Evolutionary conservation across 2,329 filamentous ascomycete species (phyloP).

Genomic region (Aspergillus tamarii): DNA sequence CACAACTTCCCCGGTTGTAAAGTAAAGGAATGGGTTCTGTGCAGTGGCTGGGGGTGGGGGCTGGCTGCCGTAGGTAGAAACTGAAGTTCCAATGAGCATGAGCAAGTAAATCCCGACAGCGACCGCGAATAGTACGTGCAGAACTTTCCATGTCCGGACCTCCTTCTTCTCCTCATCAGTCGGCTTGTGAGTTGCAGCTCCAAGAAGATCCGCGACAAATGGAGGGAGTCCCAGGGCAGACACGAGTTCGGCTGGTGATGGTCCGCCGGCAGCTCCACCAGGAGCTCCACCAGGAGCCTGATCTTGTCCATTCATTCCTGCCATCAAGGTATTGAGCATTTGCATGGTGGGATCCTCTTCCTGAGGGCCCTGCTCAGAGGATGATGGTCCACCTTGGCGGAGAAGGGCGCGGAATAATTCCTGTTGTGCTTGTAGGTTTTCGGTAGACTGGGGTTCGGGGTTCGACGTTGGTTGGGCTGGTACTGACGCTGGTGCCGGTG

Average conservation of each 20-base stretch:
- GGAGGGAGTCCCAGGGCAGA: constrained; percentile 49
- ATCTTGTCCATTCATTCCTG: constrained; percentile 29
- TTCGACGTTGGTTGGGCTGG: constrained; percentile 11
- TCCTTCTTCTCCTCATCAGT: constrained; percentile 40
- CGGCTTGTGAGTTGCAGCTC: constrained; percentile 41
- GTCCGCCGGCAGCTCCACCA: constrained; percentile 28
- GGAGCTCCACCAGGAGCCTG: constrained; percentile 24
- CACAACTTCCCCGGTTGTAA: constrained; percentile 51
- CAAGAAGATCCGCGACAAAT: constrained; percentile 44
- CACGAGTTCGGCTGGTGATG: constrained; percentile 34
- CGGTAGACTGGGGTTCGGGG: constrained; percentile 31
- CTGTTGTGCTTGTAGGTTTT: constrained; percentile 44
- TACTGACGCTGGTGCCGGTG: constrained; percentile 13
- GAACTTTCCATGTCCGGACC: constrained; percentile 55
- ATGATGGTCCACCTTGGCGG: constrained; percentile 33
- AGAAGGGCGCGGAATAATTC: constrained; percentile 47
- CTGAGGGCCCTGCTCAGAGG: constrained; percentile 23
- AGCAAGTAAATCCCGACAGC: constrained; percentile 57
- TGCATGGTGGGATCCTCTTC: constrained; percentile 42
- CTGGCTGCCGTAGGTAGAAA: constrained; percentile 41
- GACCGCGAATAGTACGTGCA: constrained; percentile 63
- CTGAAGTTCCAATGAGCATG: constrained; percentile 39
- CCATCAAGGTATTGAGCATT: constrained; percentile 41
- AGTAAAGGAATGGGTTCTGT: constrained; percentile 50
- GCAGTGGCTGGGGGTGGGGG: constrained; percentile 50